Base-by-base conservation (phyloP, 75 land plant species). In the Chamaecyparis obtusa region DNA sequence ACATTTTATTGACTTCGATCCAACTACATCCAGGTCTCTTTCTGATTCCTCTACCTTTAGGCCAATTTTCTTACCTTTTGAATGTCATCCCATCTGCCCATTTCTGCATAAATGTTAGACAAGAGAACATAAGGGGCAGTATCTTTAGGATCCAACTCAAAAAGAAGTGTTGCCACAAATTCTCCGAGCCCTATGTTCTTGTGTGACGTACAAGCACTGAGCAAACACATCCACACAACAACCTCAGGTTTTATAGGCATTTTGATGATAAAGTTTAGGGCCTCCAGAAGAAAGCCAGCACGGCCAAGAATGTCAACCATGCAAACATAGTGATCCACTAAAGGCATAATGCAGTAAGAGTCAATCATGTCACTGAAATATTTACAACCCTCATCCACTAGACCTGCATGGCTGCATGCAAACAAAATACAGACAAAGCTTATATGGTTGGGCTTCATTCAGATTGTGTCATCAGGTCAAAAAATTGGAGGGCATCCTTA, bases 231-330 rank as follows among this genome's bases (percentile, higher is more conserved):
- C 90, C 90, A 90, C n/a, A 80, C 86, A 21, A 85, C 85, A 43
- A 80, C 77, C 54, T 54, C 37, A 21, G 90, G 51, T 39, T 84
- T 67, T 33, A 55, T 81, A 41, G 89, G 89, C 85, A 87, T 80
- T 27, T 35, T 85, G 69, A 87, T 48, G 44, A 90, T 90, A 8
- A 88, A 86, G 13, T 85, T 84, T 41, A 75, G 15, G 6, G 91
- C 90, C 51, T 88, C 90, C 8, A 54, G 77, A 43, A 90, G 83
- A n/a, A 19, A 51, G 10, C 88, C 88, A 3, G 89, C 91, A n/a
- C 91, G 90, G 41, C 91, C 91, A 48, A 90, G 86, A 86, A 90
- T 54, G 49, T 90, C 91, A 5, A 87, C 88, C 86, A 90, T 88
- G 81, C 90, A 90, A 24, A 60, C 64, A 76, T 90, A 90, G 54